Percentiles rank a stretch among this genome's conserved stretches.
Conservation (phyloP, 1,284 basidiomycete species). For the Irpex rosettiformis region DNA sequence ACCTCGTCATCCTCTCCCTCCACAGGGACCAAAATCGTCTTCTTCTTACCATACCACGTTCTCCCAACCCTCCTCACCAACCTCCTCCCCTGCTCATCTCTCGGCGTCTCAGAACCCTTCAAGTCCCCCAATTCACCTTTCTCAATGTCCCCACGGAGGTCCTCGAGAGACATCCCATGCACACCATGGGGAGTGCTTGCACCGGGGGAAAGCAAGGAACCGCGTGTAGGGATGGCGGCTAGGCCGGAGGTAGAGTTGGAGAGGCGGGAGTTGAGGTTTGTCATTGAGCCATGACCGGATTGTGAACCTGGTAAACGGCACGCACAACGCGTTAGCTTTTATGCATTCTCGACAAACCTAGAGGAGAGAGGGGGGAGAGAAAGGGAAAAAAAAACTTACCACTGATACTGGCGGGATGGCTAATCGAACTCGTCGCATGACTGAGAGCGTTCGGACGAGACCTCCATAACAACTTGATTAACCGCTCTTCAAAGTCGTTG, state of each 20-base stretch:
- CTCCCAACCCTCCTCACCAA: conserved; percentile 27
- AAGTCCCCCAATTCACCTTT: conserved; percentile 27
- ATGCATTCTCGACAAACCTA: too few relatives aligned
- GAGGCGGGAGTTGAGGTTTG: conserved; percentile 24
- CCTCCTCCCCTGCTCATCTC: conserved; percentile 6
- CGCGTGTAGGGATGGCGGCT: too few relatives aligned
- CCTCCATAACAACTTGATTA: conserved; percentile 77
- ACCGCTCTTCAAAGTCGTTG: conserved; percentile 73
- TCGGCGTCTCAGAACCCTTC: conserved; percentile 11
- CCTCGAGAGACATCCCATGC: conserved; percentile 22
- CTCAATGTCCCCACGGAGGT: conserved; percentile 29
- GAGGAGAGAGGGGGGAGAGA: too few relatives aligned
- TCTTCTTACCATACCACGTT: conserved; percentile 35
- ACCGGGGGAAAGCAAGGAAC: conserved; percentile 11
- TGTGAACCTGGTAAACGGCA: conserved; percentile 23
- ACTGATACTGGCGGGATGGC: conserved; percentile 24
- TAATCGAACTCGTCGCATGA: conserved; percentile 23
- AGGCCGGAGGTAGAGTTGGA: conserved; percentile 3
- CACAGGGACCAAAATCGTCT: conserved; percentile 25
- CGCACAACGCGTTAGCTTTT: too few relatives aligned
- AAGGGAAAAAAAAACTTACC: conserved; percentile 19
- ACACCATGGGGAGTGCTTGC: conserved; percentile 30
- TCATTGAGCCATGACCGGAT: conserved; percentile 27
- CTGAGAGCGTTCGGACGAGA: conserved; percentile 23
- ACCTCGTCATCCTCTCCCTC: conserved; percentile 12